Conservation (phyloP, 2,329 filamentous ascomycete species). For the Arthroderma sp. region DNA sequence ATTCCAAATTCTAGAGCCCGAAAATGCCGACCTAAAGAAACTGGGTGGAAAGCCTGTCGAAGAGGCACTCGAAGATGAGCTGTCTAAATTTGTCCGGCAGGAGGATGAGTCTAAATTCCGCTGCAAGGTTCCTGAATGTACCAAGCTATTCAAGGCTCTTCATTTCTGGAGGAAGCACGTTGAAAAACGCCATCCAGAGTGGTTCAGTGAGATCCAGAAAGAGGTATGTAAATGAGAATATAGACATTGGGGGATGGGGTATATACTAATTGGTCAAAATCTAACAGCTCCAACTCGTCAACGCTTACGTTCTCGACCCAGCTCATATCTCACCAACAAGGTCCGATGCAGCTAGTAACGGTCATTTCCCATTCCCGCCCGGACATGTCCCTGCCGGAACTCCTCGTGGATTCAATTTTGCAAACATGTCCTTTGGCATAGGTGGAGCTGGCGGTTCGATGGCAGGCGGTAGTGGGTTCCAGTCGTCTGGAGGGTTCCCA, state of each 20-base stretch:
- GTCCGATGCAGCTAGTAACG: slow-evolving; percentile 88
- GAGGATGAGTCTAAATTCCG: slow-evolving; percentile 95
- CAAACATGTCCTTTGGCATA: slow-evolving; percentile 53
- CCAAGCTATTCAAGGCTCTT: slow-evolving; percentile 93
- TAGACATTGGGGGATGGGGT: neutral
- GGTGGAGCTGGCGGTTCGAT: slow-evolving; percentile 31
- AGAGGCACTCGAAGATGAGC: slow-evolving; percentile 74
- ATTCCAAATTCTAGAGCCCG: slow-evolving; percentile 79
- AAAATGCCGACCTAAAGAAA: slow-evolving; percentile 75
- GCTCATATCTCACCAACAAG: slow-evolving; percentile 87
- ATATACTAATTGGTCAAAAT: slow-evolving; percentile 20
- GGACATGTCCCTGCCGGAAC: slow-evolving; percentile 68
- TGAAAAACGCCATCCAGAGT: slow-evolving; percentile 87
- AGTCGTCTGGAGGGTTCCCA: neutral
- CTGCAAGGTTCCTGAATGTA: slow-evolving; percentile 91
- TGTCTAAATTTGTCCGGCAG: slow-evolving; percentile 81
- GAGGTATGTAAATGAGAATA: slow-evolving; percentile 50
- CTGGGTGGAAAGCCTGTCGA: slow-evolving; percentile 78
- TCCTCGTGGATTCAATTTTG: slow-evolving; percentile 79
- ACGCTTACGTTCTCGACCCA: slow-evolving; percentile 86
- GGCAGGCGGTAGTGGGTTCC: slow-evolving; percentile 21
- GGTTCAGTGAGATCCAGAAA: slow-evolving; percentile 64
- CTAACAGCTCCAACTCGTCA: slow-evolving; percentile 68
- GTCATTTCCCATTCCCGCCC: slow-evolving; percentile 76
- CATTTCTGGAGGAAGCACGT: slow-evolving; percentile 97